Base-by-base conservation (phyloP, 495 filamentous ascomycete species). In the Aspergillus heteromorphus region DNA sequence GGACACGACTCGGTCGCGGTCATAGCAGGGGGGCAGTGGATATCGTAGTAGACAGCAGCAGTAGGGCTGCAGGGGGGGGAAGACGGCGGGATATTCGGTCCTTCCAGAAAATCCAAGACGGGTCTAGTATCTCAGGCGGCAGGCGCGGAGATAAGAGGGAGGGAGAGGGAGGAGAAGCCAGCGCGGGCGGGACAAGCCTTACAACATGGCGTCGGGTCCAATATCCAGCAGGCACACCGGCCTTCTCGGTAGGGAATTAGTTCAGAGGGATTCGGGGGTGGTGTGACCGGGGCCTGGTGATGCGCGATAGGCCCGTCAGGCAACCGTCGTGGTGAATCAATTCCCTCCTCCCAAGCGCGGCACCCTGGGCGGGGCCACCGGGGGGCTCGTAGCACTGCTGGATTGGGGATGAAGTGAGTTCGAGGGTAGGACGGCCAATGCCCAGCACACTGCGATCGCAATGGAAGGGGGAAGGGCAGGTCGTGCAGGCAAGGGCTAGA, bases 131-230 rank as follows among this genome's bases (percentile, higher is more conserved):
- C 19, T 18, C 21, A 18, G 19, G 21, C 34, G 20, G n/a, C 19
- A 10, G 10, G 25, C 21, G 27, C 40, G 21, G 40, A 31, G 29
- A 55, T 38, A 55, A 48, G 41, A 27, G 4, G 23, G 23, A 7
- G 43, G 48, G 29, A 27, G n/a, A 40, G 38, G 10, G 41, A 41
- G 14, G 41, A 34, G 21, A 52, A 38, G 17, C 30, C 42, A 18
- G 23, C 14, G 31, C 17, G 38, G 40, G 27, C 8, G 43, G 52
- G 20, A 45, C 11, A 34, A 54, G 41, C 53, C 70, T 73, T 68
- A 73, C 70, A 73, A 73, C 70, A 73, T 73, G 60, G 50, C 53
- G 58, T 55, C 57, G 48, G 55, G 17, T 45, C n/a, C 23, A 40
- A 54, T n/a, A n/a, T n/a, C n/a, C 19, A 47, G 30, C 41, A 42